phyloP scores from a whole-genome alignment of 192 early-diverging fungal genomes.

The Coemansia erecta region DNA sequence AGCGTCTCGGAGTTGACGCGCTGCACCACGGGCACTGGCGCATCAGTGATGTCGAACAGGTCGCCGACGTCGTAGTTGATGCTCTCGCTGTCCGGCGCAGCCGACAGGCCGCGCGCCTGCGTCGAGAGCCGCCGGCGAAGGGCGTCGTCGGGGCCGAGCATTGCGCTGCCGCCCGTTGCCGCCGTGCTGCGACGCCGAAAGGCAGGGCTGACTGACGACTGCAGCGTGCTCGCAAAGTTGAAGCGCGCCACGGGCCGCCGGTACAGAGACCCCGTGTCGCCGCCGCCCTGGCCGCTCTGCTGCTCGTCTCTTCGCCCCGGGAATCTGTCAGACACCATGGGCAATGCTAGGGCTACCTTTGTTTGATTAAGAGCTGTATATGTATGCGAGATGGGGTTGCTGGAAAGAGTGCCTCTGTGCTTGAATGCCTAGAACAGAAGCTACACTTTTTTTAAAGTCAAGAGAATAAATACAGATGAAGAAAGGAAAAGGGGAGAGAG shows the following conservation, averaged over 20 bases:
- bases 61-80: conserved; percentile 41
- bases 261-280: background rate
- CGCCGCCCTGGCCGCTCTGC: background rate
- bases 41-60: conserved; percentile 31
- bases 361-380: background rate
- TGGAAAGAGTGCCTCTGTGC: too few relatives aligned
- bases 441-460: background rate
- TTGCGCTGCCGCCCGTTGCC: conserved; percentile 6
- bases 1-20: conserved; percentile 23
- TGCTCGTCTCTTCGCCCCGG: background rate
- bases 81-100: conserved; percentile 23
- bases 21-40: conserved; percentile 11
- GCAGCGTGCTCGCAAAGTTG: conserved; percentile 43
- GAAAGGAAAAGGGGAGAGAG: too few relatives aligned
- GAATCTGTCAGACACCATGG: conserved; percentile 1
- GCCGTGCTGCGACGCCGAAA: conserved; percentile 39
- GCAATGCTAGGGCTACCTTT: background rate
- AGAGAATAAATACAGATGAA: background rate
- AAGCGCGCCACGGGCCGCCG: conserved; percentile 14
- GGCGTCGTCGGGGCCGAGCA: conserved; percentile 6
- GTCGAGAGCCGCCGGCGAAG: conserved; percentile 8
- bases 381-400: too few relatives aligned
- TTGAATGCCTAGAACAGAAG: too few relatives aligned
- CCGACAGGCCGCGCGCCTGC: background rate
- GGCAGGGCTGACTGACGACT: conserved; percentile 18